Percentiles rank a stretch among this genome's conserved stretches.
Evolutionary conservation across 1,284 basidiomycete genomes (phyloP).

Genomic region (Cryptococcus sp.): DNA sequence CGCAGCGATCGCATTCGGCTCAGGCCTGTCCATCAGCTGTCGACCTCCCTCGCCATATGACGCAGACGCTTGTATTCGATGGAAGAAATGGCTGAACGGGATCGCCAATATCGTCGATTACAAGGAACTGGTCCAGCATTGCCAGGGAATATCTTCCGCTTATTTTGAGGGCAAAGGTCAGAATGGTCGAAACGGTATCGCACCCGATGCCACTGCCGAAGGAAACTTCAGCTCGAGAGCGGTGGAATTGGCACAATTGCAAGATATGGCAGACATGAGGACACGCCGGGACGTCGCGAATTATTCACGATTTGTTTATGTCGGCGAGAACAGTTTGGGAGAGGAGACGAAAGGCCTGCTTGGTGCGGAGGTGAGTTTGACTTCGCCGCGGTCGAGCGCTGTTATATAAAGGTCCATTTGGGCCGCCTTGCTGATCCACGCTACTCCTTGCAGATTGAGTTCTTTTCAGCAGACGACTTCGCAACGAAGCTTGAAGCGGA

Average conservation of each 20-base stretch:
- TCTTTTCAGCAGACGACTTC: conserved; percentile 33
- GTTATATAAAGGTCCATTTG: not conserved
- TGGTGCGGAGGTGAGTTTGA: conserved; percentile 15
- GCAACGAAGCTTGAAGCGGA: conserved; percentile 29
- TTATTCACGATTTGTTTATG: conserved; percentile 38
- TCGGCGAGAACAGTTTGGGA: conserved; percentile 26
- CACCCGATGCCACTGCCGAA: not conserved
- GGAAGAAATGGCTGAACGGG: conserved; percentile 32
- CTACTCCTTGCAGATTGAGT: conserved; percentile 27
- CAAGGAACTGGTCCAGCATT: conserved; percentile 21
- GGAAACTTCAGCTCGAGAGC: conserved; percentile 15
- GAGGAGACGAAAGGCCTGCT: conserved; percentile 3
- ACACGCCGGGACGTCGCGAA: conserved; percentile 30
- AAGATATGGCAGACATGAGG: conserved; percentile 35
- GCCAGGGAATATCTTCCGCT: conserved; percentile 11
- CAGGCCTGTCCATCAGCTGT: conserved; percentile 31
- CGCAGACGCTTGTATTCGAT: conserved; percentile 18
- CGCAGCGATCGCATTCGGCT: conserved; percentile 17
- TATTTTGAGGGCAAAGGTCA: conserved; percentile 5
- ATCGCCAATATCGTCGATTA: conserved; percentile 18
- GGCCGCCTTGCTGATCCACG: not conserved
- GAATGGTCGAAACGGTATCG: not conserved
- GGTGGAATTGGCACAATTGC: conserved; percentile 26
- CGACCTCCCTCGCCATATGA: conserved; percentile 28
- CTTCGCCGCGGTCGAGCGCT: not conserved